Percentiles rank a stretch among this genome's conserved stretches.
phyloP scores from a whole-genome alignment of 2,329 filamentous ascomycete species.

The Apiospora saccharicola region DNA sequence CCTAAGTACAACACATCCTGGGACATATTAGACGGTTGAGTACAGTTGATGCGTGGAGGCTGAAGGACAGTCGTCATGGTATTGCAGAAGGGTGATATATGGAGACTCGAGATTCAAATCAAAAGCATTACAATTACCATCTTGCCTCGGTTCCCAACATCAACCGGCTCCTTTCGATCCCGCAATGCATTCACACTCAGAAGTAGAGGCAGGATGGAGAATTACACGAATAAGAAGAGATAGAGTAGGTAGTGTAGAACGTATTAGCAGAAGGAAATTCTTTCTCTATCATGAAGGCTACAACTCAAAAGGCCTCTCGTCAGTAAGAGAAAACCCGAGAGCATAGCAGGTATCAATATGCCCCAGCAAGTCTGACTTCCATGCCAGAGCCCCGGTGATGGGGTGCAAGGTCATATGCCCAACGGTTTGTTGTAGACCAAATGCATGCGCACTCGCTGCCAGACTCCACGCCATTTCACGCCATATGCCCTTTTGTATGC shows the following conservation, averaged over 20 bases:
- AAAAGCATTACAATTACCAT: background rate
- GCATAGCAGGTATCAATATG: conserved; percentile 19
- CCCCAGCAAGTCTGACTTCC: conserved; percentile 5
- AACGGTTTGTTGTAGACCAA: conserved; percentile 22
- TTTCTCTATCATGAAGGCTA: conserved; percentile 21
- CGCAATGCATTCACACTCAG: background rate
- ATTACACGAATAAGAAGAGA: background rate
- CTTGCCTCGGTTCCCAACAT: background rate
- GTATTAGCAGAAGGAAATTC: conserved; percentile 17
- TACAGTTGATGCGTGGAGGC: background rate
- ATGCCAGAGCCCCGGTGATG: background rate
- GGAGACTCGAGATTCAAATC: background rate
- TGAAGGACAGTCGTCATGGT: background rate
- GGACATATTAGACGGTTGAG: too few species aligned
- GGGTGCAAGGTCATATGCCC: conserved; percentile 6
- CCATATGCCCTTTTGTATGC: conserved; percentile 19
- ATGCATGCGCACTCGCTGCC: conserved; percentile 1
- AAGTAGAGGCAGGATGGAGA: background rate
- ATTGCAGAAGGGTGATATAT: background rate
- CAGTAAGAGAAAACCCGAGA: background rate
- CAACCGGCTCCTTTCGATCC: background rate
- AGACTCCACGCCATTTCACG: background rate
- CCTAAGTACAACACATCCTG: too few species aligned
- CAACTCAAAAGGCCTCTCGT: conserved; percentile 6
- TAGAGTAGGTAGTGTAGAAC: background rate